A percentile compares a stretch with the other conserved stretches of the same genome.
These are phyloP conservation scores for Trichoderma asperelloides DNA, from an alignment of 495 filamentous ascomycete species.

Conservation along the genomic window DNA sequence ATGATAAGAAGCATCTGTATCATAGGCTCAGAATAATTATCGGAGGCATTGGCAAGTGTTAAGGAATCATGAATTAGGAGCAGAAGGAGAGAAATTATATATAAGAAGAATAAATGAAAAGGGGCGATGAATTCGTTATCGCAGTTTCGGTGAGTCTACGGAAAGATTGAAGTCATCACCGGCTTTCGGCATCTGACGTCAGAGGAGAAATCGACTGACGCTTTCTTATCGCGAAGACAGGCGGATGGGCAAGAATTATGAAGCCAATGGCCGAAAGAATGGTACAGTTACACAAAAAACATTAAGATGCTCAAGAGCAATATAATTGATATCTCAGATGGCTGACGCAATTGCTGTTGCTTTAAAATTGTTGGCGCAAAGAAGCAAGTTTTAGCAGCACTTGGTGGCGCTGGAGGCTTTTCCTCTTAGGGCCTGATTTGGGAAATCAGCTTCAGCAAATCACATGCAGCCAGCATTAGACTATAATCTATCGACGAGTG, in stretches of 20 bases:
- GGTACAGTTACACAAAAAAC: background rate
- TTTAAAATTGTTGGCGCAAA: background rate
- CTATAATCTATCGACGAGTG: too few species aligned
- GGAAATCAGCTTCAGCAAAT: too few species aligned
- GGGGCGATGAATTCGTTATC: background rate
- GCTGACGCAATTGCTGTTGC: background rate
- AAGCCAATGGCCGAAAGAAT: background rate
- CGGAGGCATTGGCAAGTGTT: background rate
- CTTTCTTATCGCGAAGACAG: background rate
- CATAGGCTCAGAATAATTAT: background rate
- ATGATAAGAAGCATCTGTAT: background rate
- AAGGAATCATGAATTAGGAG: background rate
- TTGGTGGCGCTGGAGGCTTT: background rate
- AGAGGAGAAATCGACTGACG: background rate
- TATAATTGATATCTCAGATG: background rate
- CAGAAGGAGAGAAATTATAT: background rate
- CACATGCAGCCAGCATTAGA: too few species aligned
- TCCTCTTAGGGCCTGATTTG: background rate
- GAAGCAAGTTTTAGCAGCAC: background rate
- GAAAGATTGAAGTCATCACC: background rate
- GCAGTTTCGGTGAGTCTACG: background rate
- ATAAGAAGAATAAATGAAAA: background rate
- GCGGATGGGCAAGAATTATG: background rate
- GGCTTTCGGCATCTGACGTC: slow-evolving; percentile 5
- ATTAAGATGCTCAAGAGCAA: too few species aligned